phyloP scores from a whole-genome alignment of 495 filamentous ascomycete species.

The Xylaria intraflava region DNA sequence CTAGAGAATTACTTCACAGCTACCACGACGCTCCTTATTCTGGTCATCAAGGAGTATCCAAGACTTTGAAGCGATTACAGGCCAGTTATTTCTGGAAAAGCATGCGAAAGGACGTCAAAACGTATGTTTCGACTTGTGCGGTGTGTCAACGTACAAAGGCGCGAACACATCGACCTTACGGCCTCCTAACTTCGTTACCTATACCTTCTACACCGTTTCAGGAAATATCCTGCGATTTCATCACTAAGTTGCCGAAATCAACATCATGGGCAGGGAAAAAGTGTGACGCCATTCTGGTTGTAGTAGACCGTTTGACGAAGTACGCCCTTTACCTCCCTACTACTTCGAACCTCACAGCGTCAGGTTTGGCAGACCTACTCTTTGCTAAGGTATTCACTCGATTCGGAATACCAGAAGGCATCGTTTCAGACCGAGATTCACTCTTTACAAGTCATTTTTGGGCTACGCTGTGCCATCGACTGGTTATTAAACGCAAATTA shows the following conservation, averaged over 20 bases:
- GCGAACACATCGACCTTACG: slow-evolving; percentile 12
- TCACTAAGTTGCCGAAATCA: not conserved
- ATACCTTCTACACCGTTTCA: not conserved
- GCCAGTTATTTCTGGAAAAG: not conserved
- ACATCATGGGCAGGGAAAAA: not conserved
- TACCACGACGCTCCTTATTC: not conserved
- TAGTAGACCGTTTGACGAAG: slow-evolving; percentile 10
- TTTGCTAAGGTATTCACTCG: slow-evolving; percentile 3
- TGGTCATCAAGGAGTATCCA: not conserved
- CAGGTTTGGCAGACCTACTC: slow-evolving; percentile 7
- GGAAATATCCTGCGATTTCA: not conserved
- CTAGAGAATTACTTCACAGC: not conserved
- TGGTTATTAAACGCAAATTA: slow-evolving; percentile 5
- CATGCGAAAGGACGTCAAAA: slow-evolving; percentile 2
- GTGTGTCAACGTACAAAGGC: slow-evolving; percentile 14
- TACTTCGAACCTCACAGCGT: not conserved
- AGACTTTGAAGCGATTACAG: not conserved
- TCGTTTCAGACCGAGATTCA: slow-evolving; percentile 12
- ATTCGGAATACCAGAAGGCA: not conserved
- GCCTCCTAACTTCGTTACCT: slow-evolving; percentile 16
- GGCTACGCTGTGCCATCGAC: slow-evolving; percentile 4
- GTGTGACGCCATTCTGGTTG: slow-evolving; percentile 2
- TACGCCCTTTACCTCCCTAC: not conserved
- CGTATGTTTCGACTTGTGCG: slow-evolving; percentile 16
- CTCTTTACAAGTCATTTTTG: slow-evolving; percentile 15